Evolutionary conservation across 2,329 filamentous ascomycete genomes (phyloP), one percentile per base, ranked within the genome.

Genomic region (Aspergillus pseudotamarii): DNA sequence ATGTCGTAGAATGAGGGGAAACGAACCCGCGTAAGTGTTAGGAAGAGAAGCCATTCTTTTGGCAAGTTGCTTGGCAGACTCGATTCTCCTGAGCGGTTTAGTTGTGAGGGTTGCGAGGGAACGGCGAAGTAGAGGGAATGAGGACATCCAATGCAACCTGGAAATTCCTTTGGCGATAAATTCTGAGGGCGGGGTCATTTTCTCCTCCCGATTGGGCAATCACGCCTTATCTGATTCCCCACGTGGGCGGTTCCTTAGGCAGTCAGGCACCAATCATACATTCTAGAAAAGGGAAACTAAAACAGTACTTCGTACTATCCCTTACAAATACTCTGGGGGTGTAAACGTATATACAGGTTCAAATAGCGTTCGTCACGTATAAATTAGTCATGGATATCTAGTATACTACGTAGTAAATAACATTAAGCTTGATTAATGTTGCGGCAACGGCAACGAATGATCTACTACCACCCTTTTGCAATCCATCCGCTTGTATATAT

Each of bases 21-120:
- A 12, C 30, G 54, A 60, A 89, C 87, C 82, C 74, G 88, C 83
- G 73, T 88, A 88, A 66, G 82, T 83, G 66, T 81, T 81, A 8
- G 87, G 87, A 65, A 89, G 85, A 66, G 78, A 78, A 64, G 81
- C 75, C 86, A 86, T 87, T 73, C 70, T 78, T 65, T 60, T 64
- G 34, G 74, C 71, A 28, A 76, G 67, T 67, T 78, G 75, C 62
- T 71, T 75, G 2, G 72, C 56, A 30, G 73, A 76, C 64, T 76
- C 71, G 50, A 78, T 75, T 64, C 70, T 69, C 58, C 68, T 62
- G 41, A 74, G 69, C 19, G 73, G 72, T 64, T 69, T 71, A 48
- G 68, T 57, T 21, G 68, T 65, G 43, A 69, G 62, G 51, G 67
- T 51, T 32, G 57, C 53, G 57, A 63, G 43, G 28, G 57, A 56